Percentiles rank a stretch among this genome's conserved stretches.
Conservation (phyloP, 2,329 filamentous ascomycete species). For the Neonectria hederae region DNA sequence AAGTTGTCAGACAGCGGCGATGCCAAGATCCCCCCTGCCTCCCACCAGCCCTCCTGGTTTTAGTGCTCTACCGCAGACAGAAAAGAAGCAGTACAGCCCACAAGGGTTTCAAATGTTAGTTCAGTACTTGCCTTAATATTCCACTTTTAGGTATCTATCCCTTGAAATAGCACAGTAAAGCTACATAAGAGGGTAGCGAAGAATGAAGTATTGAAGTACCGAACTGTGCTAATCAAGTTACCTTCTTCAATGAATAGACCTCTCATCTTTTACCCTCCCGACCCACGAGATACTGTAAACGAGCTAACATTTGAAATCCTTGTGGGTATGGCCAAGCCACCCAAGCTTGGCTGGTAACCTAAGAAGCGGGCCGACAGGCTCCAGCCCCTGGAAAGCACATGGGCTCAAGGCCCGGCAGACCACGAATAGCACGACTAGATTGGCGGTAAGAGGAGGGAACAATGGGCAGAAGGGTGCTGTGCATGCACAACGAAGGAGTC, state of each 20-base stretch:
- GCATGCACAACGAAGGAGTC: slow-evolving; percentile 14
- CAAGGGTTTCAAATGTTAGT: no score
- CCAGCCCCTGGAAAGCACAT: slow-evolving; percentile 12
- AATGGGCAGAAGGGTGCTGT: neutral
- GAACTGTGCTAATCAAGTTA: no score
- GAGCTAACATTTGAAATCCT: no score
- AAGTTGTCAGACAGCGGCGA: neutral
- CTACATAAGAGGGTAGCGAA: no score
- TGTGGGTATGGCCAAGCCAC: neutral
- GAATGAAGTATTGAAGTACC: no score
- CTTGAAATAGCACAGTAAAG: no score
- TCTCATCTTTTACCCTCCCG: no score
- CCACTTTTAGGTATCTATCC: no score
- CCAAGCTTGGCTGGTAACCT: neutral
- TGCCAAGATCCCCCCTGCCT: slow-evolving; percentile 2
- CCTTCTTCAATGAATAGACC: no score
- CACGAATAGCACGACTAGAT: slow-evolving; percentile 24
- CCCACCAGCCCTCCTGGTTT: slow-evolving; percentile 5
- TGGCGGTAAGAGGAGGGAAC: slow-evolving; percentile 20
- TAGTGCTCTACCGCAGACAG: slow-evolving; percentile 1
- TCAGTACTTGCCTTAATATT: no score
- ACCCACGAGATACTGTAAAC: no score
- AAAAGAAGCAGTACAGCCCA: neutral
- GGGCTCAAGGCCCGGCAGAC: slow-evolving; percentile 12
- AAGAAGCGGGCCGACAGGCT: slow-evolving; percentile 18